A percentile compares a stretch with the other conserved stretches of the same genome.
phyloP scores from a whole-genome alignment of 108 stramenopile species.

The Stephanodiscus triporus region DNA sequence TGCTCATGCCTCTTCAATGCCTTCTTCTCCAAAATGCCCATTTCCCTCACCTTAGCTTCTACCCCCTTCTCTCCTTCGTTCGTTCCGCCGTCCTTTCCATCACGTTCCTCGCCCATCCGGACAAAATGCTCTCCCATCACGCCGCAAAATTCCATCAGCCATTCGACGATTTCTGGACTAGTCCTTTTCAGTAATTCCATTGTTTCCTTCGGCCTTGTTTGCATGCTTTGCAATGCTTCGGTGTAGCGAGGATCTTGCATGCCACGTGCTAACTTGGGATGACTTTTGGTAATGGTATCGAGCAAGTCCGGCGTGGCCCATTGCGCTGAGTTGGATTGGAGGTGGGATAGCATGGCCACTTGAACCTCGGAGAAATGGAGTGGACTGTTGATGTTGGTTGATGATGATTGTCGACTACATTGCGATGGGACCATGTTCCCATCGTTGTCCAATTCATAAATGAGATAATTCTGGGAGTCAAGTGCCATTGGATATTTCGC shows the following conservation, averaged over 20 bases:
- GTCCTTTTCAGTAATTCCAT: constrained; percentile 55
- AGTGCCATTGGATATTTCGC: neutral
- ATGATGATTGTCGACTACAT: neutral
- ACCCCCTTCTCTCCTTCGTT: neutral
- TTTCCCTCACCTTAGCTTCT: constrained; percentile 31
- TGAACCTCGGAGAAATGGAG: constrained; percentile 42
- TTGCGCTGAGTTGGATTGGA: constrained; percentile 12
- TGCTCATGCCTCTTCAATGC: constrained; percentile 29
- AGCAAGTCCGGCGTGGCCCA: constrained; percentile 43
- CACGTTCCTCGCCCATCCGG: constrained; percentile 22
- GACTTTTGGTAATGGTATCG: constrained; percentile 31
- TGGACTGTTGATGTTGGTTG: constrained; percentile 15
- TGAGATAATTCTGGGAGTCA: constrained; percentile 20
- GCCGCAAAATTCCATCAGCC: constrained; percentile 45
- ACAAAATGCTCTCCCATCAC: constrained; percentile 54
- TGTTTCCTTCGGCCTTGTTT: constrained; percentile 53
- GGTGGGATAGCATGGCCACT: constrained; percentile 27
- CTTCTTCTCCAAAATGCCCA: constrained; percentile 50
- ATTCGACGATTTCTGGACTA: constrained; percentile 43
- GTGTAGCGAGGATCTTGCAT: constrained; percentile 43
- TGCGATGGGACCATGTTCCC: constrained; percentile 34
- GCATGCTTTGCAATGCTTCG: constrained; percentile 49
- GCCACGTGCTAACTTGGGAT: constrained; percentile 42
- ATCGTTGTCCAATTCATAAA: constrained; percentile 40
- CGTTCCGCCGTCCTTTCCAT: neutral